Evolutionary conservation across 306 rosid genomes (phyloP), one percentile per base, ranked within the genome.

Genomic region (Lagenaria siceraria): DNA sequence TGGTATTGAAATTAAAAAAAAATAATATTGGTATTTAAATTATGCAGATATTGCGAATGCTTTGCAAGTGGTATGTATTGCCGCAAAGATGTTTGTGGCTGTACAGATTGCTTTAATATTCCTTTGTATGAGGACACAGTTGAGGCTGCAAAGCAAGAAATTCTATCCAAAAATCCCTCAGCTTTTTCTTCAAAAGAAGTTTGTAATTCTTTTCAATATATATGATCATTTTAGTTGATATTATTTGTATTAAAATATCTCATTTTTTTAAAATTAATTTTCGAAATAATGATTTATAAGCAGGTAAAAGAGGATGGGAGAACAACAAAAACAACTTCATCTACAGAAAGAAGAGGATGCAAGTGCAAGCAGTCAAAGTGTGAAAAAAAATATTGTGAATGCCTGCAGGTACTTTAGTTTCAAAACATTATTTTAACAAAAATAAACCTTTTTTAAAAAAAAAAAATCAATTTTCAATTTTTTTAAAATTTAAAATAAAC

Each of bases 11-110:
- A 38, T 38, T n/a, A n/a, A n/a, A n/a, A 38, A 7, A 38, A 40
- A 46, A 11, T n/a, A 46, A 46, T 46, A 0, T 9, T 46, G 51
- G 4, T 46, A 12, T 46, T 29, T 46, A 12, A 46, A 12, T 46
- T 80, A 53, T 77, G 74, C 84, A 86, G 87, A 59, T 81, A 81
- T 36, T 86, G 87, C 15, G 80, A 74, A 75, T 83, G 89, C 76
- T 83, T 83, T 72, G 53, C 80, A 8, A 78, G 65, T 19, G 82
- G 71, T 48, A 21, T 21, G 7, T 77, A 27, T 68, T 86, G 89
- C 48, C 9, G n/a, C 25, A n/a, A n/a, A n/a, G 66, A 78, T 1
- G 6, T 33, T 33, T 81, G 85, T 55, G 36, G 80, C 24, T 86
- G 89, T 63, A 31, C 25, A 72, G 36, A 65, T 10, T 81, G 89